These are phyloP conservation scores for Isabelozyma rhagii DNA, from an alignment of 805 yeast species.

Conservation along the genomic window DNA sequence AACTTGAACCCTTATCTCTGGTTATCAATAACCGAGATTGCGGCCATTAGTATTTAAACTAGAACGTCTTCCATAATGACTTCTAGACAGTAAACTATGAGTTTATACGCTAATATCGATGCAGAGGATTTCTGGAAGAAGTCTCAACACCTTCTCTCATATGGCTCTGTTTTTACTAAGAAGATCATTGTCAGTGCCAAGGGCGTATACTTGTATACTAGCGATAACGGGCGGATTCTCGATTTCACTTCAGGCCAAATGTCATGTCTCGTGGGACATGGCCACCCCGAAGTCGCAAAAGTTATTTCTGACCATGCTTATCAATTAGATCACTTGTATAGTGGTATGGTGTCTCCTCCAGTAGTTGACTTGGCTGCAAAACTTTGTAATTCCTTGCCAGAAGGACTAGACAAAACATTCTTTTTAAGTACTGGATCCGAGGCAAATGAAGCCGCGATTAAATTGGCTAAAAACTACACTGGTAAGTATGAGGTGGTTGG, in stretches of 20 bases:
- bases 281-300: neutral
- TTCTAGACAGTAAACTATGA: neutral
- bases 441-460: slow-evolving; percentile 30
- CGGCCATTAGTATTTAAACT: too few relatives aligned
- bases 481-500: neutral
- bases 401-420: slow-evolving; percentile 36
- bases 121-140: neutral
- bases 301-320: neutral
- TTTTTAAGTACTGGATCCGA: slow-evolving; percentile 68
- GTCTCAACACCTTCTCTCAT: neutral
- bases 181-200: neutral
- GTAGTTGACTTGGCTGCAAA: neutral
- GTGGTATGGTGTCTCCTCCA: neutral
- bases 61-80: too few relatives aligned
- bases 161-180: neutral
- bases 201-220: neutral
- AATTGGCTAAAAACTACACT: slow-evolving; percentile 15
- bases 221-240: neutral
- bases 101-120: neutral
- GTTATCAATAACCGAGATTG: neutral
- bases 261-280: neutral
- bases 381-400: slow-evolving; percentile 5
- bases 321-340: neutral
- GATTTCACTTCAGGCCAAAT: neutral
- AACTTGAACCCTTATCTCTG: neutral